Base-by-base conservation (phyloP, 805 yeast species). In the Metschnikowia borealis region DNA sequence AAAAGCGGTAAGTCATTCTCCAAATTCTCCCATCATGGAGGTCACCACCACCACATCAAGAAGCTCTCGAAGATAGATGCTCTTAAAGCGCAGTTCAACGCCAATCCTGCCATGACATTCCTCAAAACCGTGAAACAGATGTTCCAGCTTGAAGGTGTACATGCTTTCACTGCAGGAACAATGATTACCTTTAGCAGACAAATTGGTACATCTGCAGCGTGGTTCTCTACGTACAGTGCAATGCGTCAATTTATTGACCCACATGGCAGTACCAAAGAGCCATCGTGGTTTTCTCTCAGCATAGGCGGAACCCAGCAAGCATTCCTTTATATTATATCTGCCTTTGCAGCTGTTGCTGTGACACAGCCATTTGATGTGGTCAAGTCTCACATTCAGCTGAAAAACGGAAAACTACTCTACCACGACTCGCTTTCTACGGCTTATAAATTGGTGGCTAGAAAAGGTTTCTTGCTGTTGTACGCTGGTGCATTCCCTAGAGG, bases 301-400 rank as follows among this genome's bases (percentile, higher is more conserved):
- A 69, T 66, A 37, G 69, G 74, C 5, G 58, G 66, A 6, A 36
- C 66, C 2, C 72, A 71, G 50, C 71, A 67, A 64, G 57, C 83
- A 8, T 89, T 94, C 5, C 68, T 84, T 10, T 75, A 73, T 47
- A 52, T 71, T 5, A 73, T 81, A 1, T 81, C 95, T 2, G 83
- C 94, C 0, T 67, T 79, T 3, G 85, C 89, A 0, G 95, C 88
- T 29, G 87, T 89, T 20, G 81, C 80, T 0, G 71, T 80, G 0
- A 91, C 96, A 0, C 98, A 89, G 68, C 97, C 97, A 0, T 71
- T 91, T 29, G 97, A 91, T 68, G 88, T 89, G 2, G 68, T 91
- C 44, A 91, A 91, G 70, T 81, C 97, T 2, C 79, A 96, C 62
- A 81, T 90, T 81, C 97, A 90, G 67, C 81, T 89, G 60, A 80